Base-by-base conservation (phyloP, 1,139 yeast species). In the Starmera stellimalicola region DNA sequence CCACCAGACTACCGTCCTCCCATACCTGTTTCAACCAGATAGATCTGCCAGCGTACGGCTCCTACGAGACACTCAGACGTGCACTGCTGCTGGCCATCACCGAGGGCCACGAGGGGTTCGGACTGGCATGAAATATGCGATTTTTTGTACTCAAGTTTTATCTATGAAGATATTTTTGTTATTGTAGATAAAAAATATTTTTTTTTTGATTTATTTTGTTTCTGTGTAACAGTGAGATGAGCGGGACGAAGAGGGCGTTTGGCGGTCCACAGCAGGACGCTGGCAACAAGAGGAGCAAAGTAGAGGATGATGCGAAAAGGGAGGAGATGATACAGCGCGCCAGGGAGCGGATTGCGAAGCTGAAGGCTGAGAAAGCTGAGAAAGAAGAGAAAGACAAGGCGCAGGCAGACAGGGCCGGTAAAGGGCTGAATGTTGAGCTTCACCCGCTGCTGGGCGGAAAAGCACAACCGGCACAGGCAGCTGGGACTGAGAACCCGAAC, bases 71-170 rank as follows among this genome's bases (percentile, higher is more conserved):
- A 14, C 67, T 93, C 39, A 70, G 97, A 44, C 82, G 84, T 4
- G 77, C 94, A 1, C 58, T 93, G 40, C 61, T 88, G 45, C 59
- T 82, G 49, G 97, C 98, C 0, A 76, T 93, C 14, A 83, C 88
- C 18, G 98, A 91, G 57, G 98, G 98, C 12, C 82, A 83, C 51
- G 96, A 84, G 63, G 98, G 98, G 6, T 93, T 93, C 61, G 98
- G 97, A 6, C 42, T 49, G 24, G 52, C 50, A 16, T 49, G 37
- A 42, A 4, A 18, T 20, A n/a, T 20, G 7, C 14, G 22, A 4
- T 10, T 20, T 20, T 3, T 20, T 20, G 23, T 10, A n/a, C n/a
- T 11, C 10, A 8, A 14, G 25, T 6, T 22, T 22, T 14, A n/a
- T n/a, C n/a, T n/a, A n/a, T 22, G 25, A 22, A n/a, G 11, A 5